Base-by-base conservation (phyloP, 2,329 filamentous ascomycete species). In the Scytalidium lignicola region DNA sequence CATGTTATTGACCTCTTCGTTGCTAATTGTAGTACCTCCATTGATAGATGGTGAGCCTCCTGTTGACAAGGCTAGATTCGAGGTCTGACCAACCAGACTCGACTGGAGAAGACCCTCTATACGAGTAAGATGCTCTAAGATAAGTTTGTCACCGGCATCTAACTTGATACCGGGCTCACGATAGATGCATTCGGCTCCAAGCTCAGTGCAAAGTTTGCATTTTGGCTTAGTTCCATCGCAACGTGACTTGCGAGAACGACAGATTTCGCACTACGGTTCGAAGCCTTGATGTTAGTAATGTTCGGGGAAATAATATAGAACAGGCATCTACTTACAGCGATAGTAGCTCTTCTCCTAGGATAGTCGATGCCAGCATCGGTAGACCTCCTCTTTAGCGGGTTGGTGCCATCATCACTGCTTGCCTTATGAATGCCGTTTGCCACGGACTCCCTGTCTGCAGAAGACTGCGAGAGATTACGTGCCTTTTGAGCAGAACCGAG, bases 131-230 rank as follows among this genome's bases (percentile, higher is more conserved):
- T 86, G 84, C 64, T 92, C 88, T 32, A 93, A 71, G 53, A 93
- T 93, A 49, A 93, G 74, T 70, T 91, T 92, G 72, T 92, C 88
- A 56, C 88, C 88, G 29, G 88, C 87, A 65, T 93, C 88, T 9
- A 93, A 79, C 69, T 93, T 93, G 72, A 92, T 88, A 2, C 88
- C 88, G 6, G 88, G 88, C 65, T 93, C 88, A 55, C 88, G 80
- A 66, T 93, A 93, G 56, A 91, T 78, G 67, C 88, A 93, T 55
- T 92, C 86, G 41, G 87, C 88, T 48, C 88, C 86, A 39, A 92
- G 74, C 64, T 92, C 88, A 9, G 85, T 83, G 69, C 88, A 93
- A 29, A 93, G 81, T 66, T 89, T 86, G 71, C 88, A 93, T 67
- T 90, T 92, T 41, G 88, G 88, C 58, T 88, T 83, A 9, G 79